Percentiles rank a stretch among this genome's conserved stretches.
These are phyloP conservation scores for Aspergillus leporis DNA, from an alignment of 495 filamentous ascomycete genomes.

Conservation along the genomic window DNA sequence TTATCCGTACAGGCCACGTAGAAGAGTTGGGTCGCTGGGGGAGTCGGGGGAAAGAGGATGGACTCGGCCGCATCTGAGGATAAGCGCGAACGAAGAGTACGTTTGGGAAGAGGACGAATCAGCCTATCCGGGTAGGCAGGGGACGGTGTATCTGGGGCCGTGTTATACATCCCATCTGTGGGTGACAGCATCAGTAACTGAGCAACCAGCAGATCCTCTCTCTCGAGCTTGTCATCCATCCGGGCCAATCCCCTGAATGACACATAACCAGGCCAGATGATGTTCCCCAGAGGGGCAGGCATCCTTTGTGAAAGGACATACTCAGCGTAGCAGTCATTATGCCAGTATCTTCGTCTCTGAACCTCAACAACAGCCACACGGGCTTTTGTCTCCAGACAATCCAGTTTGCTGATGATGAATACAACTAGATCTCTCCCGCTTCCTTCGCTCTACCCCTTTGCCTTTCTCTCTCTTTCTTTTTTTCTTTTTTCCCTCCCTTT, in stretches of 20 bases:
- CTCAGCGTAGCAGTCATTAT: constrained; percentile 53
- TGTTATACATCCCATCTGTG: constrained; percentile 52
- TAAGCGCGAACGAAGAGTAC: constrained; percentile 79
- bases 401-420: constrained; percentile 10
- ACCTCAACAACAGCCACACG: constrained; percentile 34
- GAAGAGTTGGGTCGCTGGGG: constrained; percentile 69
- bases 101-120: constrained; percentile 90
- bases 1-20: constrained; percentile 63
- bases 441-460: neutral
- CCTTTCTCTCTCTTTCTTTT: neutral
- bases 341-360: constrained; percentile 31
- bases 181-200: constrained; percentile 44
- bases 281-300: constrained; percentile 17
- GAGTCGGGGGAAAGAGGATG: constrained; percentile 76
- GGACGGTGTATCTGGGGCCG: constrained; percentile 73
- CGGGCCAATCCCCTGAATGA: constrained; percentile 11
- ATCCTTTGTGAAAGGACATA: constrained; percentile 41
- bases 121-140: constrained; percentile 81
- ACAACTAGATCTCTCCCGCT: neutral
- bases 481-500: constrained; percentile 4
- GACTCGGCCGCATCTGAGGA: constrained; percentile 79
- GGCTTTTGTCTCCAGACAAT: constrained; percentile 15
- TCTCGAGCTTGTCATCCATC: constrained; percentile 17
- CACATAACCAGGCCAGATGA: constrained; percentile 12
- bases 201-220: constrained; percentile 32